phyloP scores from a whole-genome alignment of 805 yeast species.

The Brettanomyces sp. region DNA sequence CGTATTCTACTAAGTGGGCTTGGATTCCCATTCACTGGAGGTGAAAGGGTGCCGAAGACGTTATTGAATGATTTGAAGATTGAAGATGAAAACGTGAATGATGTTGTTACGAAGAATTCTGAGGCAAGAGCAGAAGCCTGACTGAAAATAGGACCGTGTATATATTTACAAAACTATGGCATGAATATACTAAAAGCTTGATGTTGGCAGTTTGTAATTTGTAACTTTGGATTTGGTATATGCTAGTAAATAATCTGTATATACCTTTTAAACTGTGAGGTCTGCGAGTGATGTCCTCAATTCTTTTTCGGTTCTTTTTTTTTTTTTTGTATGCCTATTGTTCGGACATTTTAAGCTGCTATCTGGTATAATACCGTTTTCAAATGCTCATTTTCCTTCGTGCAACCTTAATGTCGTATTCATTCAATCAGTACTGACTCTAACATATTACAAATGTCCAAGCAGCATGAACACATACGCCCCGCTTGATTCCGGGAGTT shows the following conservation, averaged over 20 bases:
- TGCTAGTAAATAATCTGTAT: too few species aligned
- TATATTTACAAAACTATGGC: not conserved
- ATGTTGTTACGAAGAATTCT: not conserved
- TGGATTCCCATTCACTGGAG: slow-evolving; percentile 69
- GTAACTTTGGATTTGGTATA: too few species aligned
- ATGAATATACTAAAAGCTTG: not conserved
- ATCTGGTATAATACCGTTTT: too few species aligned
- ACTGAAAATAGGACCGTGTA: not conserved
- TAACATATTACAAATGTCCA: too few species aligned
- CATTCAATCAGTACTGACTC: too few species aligned
- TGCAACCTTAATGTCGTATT: too few species aligned
- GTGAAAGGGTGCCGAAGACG: slow-evolving; percentile 31
- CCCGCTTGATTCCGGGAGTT: not conserved
- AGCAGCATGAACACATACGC: too few species aligned
- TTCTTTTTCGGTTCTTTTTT: not conserved
- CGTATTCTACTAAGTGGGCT: slow-evolving; percentile 72
- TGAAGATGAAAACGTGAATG: not conserved
- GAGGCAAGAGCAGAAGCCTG: not conserved
- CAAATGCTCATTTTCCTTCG: too few species aligned
- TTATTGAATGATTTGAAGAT: slow-evolving; percentile 11
- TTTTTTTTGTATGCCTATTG: not conserved
- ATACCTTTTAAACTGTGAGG: too few species aligned
- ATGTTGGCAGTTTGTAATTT: too few species aligned
- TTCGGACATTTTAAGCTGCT: too few species aligned
- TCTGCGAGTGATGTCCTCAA: not conserved